Percentiles rank a stretch among this genome's conserved stretches.
These are phyloP conservation scores for Pythium myriotylum DNA, from an alignment of 352 stramenopile genomes.

Conservation along the genomic window DNA sequence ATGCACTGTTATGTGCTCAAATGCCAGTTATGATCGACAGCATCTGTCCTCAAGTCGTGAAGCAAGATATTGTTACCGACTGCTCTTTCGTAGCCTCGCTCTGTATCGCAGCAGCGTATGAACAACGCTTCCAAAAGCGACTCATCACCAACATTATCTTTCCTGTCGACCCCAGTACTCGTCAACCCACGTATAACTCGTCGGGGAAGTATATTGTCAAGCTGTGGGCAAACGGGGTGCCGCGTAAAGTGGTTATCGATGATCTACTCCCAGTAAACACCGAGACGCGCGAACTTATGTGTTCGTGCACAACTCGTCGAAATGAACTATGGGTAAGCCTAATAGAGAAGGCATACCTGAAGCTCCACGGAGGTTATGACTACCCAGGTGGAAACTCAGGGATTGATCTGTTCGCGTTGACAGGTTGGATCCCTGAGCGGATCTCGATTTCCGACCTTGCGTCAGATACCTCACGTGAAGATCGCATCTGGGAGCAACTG, in stretches of 20 bases:
- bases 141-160: constrained; percentile 97
- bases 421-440: constrained; percentile 97
- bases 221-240: constrained; percentile 95
- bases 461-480: constrained; percentile 29
- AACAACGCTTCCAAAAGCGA: constrained; percentile 89
- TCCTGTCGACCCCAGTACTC: constrained; percentile 81
- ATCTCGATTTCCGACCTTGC: constrained; percentile 66
- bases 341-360: constrained; percentile 99
- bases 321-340: constrained; percentile 94
- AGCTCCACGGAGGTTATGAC: constrained; percentile 97
- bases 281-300: constrained; percentile 69
- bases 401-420: constrained; percentile 98
- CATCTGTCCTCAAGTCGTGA: constrained; percentile 77
- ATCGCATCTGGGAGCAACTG: constrained; percentile 89
- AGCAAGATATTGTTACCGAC: constrained; percentile 91
- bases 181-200: constrained; percentile 86
- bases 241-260: constrained; percentile 94
- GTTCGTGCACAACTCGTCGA: constrained; percentile 76
- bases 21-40: constrained; percentile 70
- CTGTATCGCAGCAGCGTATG: constrained; percentile 91
- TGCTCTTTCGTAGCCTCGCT: constrained; percentile 94
- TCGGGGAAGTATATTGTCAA: constrained; percentile 97
- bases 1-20: constrained; percentile 43
- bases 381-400: constrained; percentile 97
- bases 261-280: constrained; percentile 92